Conservation (phyloP, 805 yeast genomes). For the Soucietia sequanensis region DNA sequence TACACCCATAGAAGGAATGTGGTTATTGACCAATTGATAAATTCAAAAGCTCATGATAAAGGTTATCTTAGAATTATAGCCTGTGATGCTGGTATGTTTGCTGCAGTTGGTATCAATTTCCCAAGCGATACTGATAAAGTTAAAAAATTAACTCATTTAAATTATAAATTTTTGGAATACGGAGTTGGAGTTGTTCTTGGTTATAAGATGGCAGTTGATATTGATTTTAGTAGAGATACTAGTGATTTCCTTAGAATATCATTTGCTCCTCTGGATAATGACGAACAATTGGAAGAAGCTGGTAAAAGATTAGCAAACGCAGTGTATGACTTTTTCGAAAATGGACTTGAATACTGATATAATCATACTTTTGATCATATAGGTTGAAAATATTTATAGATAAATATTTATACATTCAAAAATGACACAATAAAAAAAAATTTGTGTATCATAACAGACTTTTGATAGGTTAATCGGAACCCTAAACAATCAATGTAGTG, state of each 20-base stretch:
- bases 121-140: slow-evolving; percentile 27
- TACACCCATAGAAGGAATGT: slow-evolving; percentile 14
- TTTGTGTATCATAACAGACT: too few species aligned
- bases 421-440: too few species aligned
- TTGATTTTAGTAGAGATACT: slow-evolving; percentile 32
- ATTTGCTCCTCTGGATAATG: slow-evolving; percentile 46
- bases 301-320: slow-evolving; percentile 46
- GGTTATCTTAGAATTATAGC: slow-evolving; percentile 19
- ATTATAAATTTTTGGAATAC: slow-evolving; percentile 33
- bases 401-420: too few species aligned
- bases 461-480: too few species aligned
- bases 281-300: slow-evolving; percentile 45
- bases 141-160: slow-evolving; percentile 39
- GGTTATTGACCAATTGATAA: slow-evolving; percentile 13
- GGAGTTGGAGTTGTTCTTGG: slow-evolving; percentile 56
- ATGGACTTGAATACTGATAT: slow-evolving; percentile 4
- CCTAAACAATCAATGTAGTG: too few species aligned
- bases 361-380: too few species aligned
- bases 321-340: slow-evolving; percentile 32
- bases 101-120: slow-evolving; percentile 36
- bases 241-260: slow-evolving; percentile 54
- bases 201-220: slow-evolving; percentile 47
- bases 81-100: slow-evolving; percentile 30
- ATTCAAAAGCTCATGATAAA: slow-evolving; percentile 17
- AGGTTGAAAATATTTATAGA: too few species aligned